Base-by-base conservation (phyloP, 176 grass and related monocot genomes). In the Raddia guianensis region DNA sequence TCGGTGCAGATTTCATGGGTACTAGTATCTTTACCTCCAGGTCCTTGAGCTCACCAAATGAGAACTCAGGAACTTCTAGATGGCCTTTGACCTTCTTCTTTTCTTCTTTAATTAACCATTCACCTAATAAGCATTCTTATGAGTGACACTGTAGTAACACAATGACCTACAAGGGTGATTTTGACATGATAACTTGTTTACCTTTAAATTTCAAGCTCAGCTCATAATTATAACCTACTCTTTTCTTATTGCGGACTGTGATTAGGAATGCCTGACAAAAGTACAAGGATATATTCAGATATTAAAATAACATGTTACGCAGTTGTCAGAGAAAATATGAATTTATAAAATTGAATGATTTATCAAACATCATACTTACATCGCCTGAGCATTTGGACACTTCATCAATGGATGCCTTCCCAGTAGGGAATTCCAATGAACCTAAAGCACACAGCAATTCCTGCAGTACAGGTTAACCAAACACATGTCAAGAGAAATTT, bases 191-290 rank as follows among this genome's bases (percentile, higher is more conserved):
- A 45, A 46, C 6, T 2, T 50, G 32, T 70, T 9, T 91, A 99
- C 96, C 96, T 82, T 87, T 86, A 64, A 99, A 91, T 88, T 68
- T 90, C 73, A 99, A 80, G 86, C 76, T 93, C 44, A 99, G 66
- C 20, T 99, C 96, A 82, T 99, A 99, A 72, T 85, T 89, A 89
- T 99, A 99, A 9, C 93, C 91, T 52, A 99, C 92, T 78, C 91
- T 93, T 83, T 93, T 99, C 86, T 95, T 99, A 77, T 99, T 95
- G 43, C 96, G 88, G 15, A 99, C 96, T 5, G 73, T 99, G 18
- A 99, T 86, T 9, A 91, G 76, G 76, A 88, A 99, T 63, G 96
- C 92, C 96, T 99, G 84, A 27, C 13, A 21, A 85, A n/a, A 5
- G 78, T 63, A 56, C 10, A 49, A 52, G 63, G 72, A 57, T 40